These are phyloP conservation scores for Apiospora sp. DNA, from an alignment of 2,329 filamentous ascomycete genomes.

Conservation along the genomic window DNA sequence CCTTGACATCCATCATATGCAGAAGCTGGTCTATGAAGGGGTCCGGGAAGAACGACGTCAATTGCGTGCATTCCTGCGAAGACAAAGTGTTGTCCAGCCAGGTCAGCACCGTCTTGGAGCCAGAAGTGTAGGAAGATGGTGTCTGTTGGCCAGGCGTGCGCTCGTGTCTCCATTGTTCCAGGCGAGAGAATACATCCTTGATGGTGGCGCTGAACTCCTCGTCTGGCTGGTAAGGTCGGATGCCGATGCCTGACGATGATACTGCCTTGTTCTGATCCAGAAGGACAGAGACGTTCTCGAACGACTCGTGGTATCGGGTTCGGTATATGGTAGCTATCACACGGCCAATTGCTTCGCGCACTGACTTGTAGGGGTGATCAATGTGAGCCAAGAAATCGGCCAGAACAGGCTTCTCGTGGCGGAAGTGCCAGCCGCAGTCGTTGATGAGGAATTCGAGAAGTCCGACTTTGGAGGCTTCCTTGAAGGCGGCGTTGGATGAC, in stretches of 20 bases:
- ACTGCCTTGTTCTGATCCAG: conserved; percentile 79
- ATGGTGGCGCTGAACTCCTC: conserved; percentile 78
- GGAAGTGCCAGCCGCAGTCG: conserved; percentile 96
- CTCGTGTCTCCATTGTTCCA: conserved; percentile 89
- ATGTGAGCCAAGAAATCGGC: conserved; percentile 90
- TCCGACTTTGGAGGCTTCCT: conserved; percentile 96
- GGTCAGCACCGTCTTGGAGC: conserved; percentile 92
- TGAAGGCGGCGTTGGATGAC: conserved; percentile 95
- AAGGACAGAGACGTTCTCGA: conserved; percentile 78
- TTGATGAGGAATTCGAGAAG: conserved; percentile 87
- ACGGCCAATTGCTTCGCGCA: conserved; percentile 91
- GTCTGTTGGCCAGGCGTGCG: conserved; percentile 89
- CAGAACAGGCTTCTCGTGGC: conserved; percentile 84
- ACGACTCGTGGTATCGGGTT: conserved; percentile 93
- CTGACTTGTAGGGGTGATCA: conserved; percentile 97
- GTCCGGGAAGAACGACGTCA: conserved; percentile 89
- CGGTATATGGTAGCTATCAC: conserved; percentile 89
- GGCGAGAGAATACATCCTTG: conserved; percentile 75
- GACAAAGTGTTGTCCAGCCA: conserved; percentile 94
- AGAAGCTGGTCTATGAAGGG: conserved; percentile 91
- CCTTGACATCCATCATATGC: conserved; percentile 99
- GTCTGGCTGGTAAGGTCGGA: conserved; percentile 81
- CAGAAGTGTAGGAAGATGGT: conserved; percentile 92
- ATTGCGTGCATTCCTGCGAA: conserved; percentile 90
- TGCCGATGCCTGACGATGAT: conserved; percentile 82